A percentile compares a stretch with the other conserved stretches of the same genome.
Evolutionary conservation across 768 basidiomycete species (phyloP).

Genomic region (Termitomyces sp.): DNA sequence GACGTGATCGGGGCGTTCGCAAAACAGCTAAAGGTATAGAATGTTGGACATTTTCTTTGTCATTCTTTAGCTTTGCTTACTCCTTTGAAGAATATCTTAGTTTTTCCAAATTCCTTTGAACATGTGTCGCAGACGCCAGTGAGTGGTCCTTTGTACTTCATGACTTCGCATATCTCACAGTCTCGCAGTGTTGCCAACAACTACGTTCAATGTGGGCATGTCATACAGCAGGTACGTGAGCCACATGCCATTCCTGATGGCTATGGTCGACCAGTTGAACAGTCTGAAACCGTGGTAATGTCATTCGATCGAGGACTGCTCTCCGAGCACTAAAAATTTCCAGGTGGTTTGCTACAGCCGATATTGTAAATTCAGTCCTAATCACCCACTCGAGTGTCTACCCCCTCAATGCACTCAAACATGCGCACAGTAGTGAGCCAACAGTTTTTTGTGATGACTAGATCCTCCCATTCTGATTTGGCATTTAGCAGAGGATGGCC

Average conservation of each 20-base stretch:
- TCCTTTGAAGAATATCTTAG: not conserved
- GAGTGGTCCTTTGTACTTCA: no score
- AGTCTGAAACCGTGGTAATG: not conserved
- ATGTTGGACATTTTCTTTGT: not conserved
- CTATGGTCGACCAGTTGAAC: no score
- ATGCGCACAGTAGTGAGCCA: conserved; percentile 39
- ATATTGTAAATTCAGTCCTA: conserved; percentile 47
- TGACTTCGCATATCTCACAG: not conserved
- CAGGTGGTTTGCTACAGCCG: conserved; percentile 10
- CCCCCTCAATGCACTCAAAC: conserved; percentile 34
- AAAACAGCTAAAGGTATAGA: not conserved
- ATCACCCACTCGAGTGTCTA: conserved; percentile 37
- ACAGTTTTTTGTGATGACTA: not conserved
- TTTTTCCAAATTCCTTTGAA: not conserved
- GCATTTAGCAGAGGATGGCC: conserved; percentile 34
- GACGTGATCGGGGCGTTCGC: not conserved
- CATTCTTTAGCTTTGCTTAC: not conserved
- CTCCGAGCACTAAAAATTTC: not conserved
- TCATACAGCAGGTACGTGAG: not conserved
- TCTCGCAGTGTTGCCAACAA: not conserved
- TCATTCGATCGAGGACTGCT: no score
- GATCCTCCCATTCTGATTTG: not conserved
- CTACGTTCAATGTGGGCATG: not conserved
- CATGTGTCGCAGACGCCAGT: conserved; percentile 1
- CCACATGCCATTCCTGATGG: no score